Conservation (phyloP, 148 eudicot species). For the Diospyros kaki region DNA sequence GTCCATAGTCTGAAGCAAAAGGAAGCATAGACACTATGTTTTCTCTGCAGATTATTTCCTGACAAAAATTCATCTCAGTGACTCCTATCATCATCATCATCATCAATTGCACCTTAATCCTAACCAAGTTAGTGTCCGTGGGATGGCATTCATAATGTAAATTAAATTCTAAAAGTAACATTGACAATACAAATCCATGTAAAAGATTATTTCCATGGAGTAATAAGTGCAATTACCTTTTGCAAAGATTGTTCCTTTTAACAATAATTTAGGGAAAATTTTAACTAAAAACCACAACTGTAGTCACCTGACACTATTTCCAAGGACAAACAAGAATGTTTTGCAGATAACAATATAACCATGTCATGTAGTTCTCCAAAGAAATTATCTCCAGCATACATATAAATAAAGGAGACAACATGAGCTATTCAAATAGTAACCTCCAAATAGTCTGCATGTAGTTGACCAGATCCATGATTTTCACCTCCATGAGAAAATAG, state of each 20-base stretch:
- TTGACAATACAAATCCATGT: no score
- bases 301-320: background rate
- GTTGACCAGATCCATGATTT: constrained; percentile 35
- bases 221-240: no score
- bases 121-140: background rate
- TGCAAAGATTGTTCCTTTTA: background rate
- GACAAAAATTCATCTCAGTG: background rate
- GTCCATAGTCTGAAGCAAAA: background rate
- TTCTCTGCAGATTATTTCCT: constrained; percentile 3
- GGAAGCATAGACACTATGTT: background rate
- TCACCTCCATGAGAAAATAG: constrained; percentile 43
- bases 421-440: constrained; percentile 22
- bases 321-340: background rate
- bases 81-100: no score
- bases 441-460: constrained; percentile 60
- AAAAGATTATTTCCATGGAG: no score
- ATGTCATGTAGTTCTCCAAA: background rate
- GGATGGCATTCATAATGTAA: background rate
- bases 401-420: background rate
- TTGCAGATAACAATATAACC: background rate
- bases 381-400: constrained; percentile 1
- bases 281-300: background rate
- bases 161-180: no score
- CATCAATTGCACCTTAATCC: no score
- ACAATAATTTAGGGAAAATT: background rate